Conservation (phyloP, 176 grass and related monocot genomes). For the Ensete glaucum region DNA sequence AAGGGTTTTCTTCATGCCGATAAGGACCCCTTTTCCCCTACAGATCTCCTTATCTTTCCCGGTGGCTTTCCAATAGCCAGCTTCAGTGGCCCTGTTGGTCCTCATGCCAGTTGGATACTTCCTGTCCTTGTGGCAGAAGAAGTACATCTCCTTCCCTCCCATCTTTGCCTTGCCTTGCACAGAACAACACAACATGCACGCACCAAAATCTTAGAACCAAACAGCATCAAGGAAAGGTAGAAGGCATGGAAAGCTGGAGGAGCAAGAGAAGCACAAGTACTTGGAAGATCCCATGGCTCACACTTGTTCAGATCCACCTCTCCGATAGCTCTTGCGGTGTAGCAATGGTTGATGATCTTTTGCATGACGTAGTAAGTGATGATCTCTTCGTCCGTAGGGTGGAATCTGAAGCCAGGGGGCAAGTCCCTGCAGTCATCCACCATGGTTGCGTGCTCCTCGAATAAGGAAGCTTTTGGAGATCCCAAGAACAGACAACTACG, state of each 20-base stretch:
- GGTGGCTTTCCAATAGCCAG: constrained; percentile 96
- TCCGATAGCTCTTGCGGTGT: constrained; percentile 58
- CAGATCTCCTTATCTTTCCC: constrained; percentile 98
- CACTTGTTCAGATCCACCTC: constrained; percentile 97
- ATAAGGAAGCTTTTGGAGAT: no score
- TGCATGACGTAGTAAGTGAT: constrained; percentile 72
- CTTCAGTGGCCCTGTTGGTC: constrained; percentile 83
- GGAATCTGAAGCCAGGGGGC: constrained; percentile 92
- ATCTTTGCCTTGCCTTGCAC: constrained; percentile 62
- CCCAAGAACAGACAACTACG: no score
- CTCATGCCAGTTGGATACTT: constrained; percentile 92
- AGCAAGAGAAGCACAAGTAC: constrained; percentile 17
- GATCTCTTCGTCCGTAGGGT: constrained; percentile 96
- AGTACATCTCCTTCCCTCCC: constrained; percentile 91
- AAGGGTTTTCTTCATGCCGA: constrained; percentile 99
- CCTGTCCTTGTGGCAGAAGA: constrained; percentile 90
- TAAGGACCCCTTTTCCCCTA: constrained; percentile 40
- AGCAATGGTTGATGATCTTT: constrained; percentile 40
- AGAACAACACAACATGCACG: not conserved
- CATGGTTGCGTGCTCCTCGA: not conserved
- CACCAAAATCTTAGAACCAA: not conserved
- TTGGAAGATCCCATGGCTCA: constrained; percentile 90
- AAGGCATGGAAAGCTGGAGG: not conserved
- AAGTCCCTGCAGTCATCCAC: constrained; percentile 46
- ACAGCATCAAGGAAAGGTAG: no score